These are phyloP conservation scores for Phytopythium montanum DNA, from an alignment of 352 stramenopile genomes.

Conservation along the genomic window DNA sequence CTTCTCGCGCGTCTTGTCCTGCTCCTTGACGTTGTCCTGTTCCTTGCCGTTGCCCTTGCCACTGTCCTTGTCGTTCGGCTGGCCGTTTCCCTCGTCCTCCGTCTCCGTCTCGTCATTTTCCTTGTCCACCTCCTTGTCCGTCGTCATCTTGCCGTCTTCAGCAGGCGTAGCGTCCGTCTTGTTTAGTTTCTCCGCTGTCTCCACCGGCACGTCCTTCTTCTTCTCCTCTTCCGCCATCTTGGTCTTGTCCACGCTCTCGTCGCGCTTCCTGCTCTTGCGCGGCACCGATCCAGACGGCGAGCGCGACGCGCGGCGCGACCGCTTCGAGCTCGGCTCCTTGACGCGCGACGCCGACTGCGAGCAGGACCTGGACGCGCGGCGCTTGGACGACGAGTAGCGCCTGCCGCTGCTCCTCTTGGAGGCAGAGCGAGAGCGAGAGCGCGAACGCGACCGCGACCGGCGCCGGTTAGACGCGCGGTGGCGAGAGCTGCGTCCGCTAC, in stretches of 20 bases:
- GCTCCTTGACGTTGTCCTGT: constrained; percentile 13
- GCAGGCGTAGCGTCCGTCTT: neutral
- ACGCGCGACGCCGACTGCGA: constrained; percentile 23
- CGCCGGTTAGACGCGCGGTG: constrained; percentile 26
- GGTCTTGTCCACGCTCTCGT: constrained; percentile 5
- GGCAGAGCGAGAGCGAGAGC: no score
- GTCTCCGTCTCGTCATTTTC: constrained; percentile 1
- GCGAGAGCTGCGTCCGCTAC: constrained; percentile 30
- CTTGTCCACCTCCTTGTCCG: constrained; percentile 12
- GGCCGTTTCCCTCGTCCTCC: constrained; percentile 16
- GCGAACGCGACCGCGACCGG: constrained; percentile 29
- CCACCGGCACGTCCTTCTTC: neutral
- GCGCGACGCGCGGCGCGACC: constrained; percentile 18
- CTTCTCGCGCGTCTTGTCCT: constrained; percentile 7
- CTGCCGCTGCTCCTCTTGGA: constrained; percentile 17
- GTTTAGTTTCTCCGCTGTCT: neutral
- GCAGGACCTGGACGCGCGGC: constrained; percentile 20
- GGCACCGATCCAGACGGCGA: constrained; percentile 24
- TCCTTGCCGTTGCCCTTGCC: constrained; percentile 7
- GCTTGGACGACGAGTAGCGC: constrained; percentile 7
- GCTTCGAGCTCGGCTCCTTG: constrained; percentile 16
- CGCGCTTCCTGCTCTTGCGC: constrained; percentile 12
- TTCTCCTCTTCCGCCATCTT: constrained; percentile 13
- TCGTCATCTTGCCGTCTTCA: constrained; percentile 2
- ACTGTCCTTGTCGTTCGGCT: constrained; percentile 7